Evolutionary conservation across 371 early-diverging fungal species (phyloP), one percentile per base, ranked within the genome.

Genomic region (Apophysomyces variabilis): DNA sequence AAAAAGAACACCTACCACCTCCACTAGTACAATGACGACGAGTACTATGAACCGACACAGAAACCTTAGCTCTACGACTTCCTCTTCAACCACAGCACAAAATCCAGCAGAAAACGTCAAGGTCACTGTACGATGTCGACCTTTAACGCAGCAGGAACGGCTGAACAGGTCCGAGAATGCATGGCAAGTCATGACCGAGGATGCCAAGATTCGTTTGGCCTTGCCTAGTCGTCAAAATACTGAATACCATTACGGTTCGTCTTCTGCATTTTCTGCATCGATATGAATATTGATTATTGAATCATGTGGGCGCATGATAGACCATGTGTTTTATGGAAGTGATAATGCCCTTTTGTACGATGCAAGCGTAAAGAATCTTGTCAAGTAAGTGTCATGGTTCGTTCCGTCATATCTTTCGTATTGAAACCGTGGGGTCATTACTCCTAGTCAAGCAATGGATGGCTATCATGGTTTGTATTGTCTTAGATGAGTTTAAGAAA

Each of bases 111-210:
- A 81, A 64, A 78, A 76, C 44, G 73, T 81, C 4, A 70, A 81
- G 37, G 81, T 81, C 38, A 70, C 70, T 61, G 78, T 81, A 0
- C 72, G 81, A 7, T 78, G 81, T 66, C 64, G 81, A 43, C 81
- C 81, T 35, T 47, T 68, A 43, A 66, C 72, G 3, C 58, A 71
- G 41, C 66, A 67, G 16, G 76, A 76, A 56, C n/a, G n/a, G 21
- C 21, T 50, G 54, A 50, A 21, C 9, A 60, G 41, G 38, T 18
- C 41, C 7, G 60, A 60, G 12, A 60, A 60, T 21, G 57, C 41
- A 12, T 63, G 64, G 64, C 57, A 57, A 37, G 18, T 63, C 3
- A 32, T 36, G 12, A n/a, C 64, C 21, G n/a, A 12, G 14, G 21
- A 39, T 11, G 8, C 50, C 11, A 39, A 47, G 38, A 63, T 63